Conservation (phyloP, 495 filamentous ascomycete species). For the Aspergillus wentii region DNA sequence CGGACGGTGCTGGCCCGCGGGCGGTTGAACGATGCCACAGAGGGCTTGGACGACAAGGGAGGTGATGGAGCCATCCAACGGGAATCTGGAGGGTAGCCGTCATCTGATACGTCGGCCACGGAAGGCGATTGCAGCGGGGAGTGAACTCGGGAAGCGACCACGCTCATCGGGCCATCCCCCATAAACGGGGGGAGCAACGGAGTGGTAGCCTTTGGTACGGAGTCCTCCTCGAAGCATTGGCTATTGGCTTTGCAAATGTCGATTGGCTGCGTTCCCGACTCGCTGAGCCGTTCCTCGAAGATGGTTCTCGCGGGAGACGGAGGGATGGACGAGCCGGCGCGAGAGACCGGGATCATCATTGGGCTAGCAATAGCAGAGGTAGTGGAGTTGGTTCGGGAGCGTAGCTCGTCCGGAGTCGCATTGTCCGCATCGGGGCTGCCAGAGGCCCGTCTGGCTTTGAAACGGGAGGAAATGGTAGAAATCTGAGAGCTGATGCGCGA, state of each 20-base stretch:
- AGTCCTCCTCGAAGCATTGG: constrained; percentile 49
- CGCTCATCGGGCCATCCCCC: constrained; percentile 44
- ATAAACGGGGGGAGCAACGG: constrained; percentile 79
- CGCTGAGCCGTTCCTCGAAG: constrained; percentile 55
- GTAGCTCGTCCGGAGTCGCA: constrained; percentile 28
- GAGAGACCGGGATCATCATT: constrained; percentile 39
- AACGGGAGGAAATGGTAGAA: constrained; percentile 66
- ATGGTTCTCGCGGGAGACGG: constrained; percentile 63
- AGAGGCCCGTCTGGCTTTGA: constrained; percentile 51
- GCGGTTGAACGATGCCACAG: constrained; percentile 66
- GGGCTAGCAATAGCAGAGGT: constrained; percentile 66
- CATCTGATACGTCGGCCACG: constrained; percentile 45
- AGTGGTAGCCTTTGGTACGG: constrained; percentile 62
- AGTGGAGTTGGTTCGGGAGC: constrained; percentile 55
- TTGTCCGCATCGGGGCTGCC: constrained; percentile 40
- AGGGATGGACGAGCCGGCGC: constrained; percentile 52
- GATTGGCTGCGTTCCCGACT: constrained; percentile 41
- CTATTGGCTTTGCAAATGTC: constrained; percentile 55
- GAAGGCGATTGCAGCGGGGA: constrained; percentile 83
- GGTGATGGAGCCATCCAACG: constrained; percentile 50
- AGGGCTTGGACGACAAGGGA: constrained; percentile 74
- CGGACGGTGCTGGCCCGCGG: constrained; percentile 40
- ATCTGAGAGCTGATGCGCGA: constrained; percentile 66
- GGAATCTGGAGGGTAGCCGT: neutral
- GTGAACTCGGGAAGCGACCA: constrained; percentile 43